Conservation (phyloP, 176 grass and related monocot genomes). For the Carex kokanica region DNA sequence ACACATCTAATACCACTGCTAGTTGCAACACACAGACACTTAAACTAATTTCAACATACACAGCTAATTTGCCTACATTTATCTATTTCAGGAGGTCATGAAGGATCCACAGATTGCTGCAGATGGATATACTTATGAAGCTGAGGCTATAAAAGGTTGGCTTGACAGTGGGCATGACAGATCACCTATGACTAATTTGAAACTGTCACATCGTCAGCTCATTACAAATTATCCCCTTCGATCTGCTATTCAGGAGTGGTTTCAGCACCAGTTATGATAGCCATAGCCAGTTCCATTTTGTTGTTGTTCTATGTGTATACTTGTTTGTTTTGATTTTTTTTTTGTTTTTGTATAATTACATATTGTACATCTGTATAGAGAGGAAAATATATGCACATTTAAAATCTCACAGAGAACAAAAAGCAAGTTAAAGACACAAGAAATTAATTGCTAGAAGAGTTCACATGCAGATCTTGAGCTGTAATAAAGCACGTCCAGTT, state of each 20-base stretch:
- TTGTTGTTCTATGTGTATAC: background rate
- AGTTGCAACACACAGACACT: background rate
- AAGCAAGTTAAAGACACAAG: background rate
- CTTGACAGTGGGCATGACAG: conserved; percentile 38
- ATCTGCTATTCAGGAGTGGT: conserved; percentile 56
- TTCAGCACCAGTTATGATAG: conserved; percentile 14
- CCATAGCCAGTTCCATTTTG: background rate
- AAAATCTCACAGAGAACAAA: background rate
- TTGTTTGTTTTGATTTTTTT: background rate
- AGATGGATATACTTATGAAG: conserved; percentile 62
- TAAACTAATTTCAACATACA: background rate
- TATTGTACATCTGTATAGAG: background rate
- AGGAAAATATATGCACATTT: conserved; percentile 1
- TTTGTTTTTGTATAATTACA: background rate
- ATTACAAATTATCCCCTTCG: conserved; percentile 45
- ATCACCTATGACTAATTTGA: conserved; percentile 44
- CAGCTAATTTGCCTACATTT: background rate
- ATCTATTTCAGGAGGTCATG: conserved; percentile 54
- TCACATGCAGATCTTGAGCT: background rate
- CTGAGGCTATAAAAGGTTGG: conserved; percentile 47
- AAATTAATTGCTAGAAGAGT: background rate
- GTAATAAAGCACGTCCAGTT: background rate
- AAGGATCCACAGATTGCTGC: conserved; percentile 51
- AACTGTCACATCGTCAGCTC: conserved; percentile 27
- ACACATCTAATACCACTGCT: background rate